Evolutionary conservation across 352 stramenopile species (phyloP).

Genomic region (Phytophthora uliginosa): DNA sequence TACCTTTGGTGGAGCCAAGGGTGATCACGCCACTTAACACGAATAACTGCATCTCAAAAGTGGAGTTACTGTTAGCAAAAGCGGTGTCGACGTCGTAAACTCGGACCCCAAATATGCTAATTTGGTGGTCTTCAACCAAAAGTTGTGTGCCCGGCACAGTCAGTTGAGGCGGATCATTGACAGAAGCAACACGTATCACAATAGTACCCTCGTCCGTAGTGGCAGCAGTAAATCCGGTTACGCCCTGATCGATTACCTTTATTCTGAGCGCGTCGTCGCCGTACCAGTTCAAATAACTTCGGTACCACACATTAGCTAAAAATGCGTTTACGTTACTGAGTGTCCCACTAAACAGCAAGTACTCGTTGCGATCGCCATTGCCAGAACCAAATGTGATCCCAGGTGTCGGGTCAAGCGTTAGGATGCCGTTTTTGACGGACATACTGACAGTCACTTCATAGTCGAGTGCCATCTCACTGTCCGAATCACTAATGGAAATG

Average conservation of each 20-base stretch:
- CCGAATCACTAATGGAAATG: constrained; percentile 62
- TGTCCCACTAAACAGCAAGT: constrained; percentile 70
- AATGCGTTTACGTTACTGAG: constrained; percentile 71
- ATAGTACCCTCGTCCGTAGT: constrained; percentile 50
- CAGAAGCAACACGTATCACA: constrained; percentile 52
- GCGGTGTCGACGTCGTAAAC: constrained; percentile 68
- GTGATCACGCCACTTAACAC: constrained; percentile 60
- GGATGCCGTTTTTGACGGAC: constrained; percentile 63
- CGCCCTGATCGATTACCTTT: constrained; percentile 70
- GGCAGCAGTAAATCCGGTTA: constrained; percentile 59
- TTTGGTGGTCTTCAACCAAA: constrained; percentile 68
- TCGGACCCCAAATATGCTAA: constrained; percentile 75
- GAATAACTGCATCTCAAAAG: constrained; percentile 73
- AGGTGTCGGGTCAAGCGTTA: constrained; percentile 59
- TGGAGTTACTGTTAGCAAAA: constrained; percentile 36
- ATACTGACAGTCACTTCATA: constrained; percentile 73
- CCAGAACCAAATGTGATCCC: constrained; percentile 74
- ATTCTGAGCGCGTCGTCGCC: constrained; percentile 66
- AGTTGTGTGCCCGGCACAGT: constrained; percentile 59
- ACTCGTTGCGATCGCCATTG: constrained; percentile 58
- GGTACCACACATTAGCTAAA: constrained; percentile 60
- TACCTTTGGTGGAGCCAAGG: constrained; percentile 31
- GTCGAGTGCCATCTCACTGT: constrained; percentile 60
- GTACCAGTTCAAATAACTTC: constrained; percentile 81
- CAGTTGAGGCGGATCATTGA: constrained; percentile 73